phyloP scores from a whole-genome alignment of 495 filamentous ascomycete species.

The Podospora bellae-mahoneyi region DNA sequence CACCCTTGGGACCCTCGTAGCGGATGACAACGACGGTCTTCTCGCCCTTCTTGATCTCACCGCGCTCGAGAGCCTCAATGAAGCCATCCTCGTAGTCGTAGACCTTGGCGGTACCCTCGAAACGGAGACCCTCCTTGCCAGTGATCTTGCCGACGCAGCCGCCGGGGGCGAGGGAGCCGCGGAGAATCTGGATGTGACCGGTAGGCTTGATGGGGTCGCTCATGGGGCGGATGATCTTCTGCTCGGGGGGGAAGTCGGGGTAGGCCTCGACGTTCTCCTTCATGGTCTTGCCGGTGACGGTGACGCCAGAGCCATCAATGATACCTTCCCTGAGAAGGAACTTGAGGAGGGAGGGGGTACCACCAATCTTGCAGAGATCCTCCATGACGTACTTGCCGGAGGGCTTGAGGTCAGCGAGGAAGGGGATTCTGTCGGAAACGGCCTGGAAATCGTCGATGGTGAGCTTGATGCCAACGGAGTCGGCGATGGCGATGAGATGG shows the following conservation, averaged over 20 bases:
- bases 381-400: conserved; percentile 96
- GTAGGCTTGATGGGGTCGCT: conserved; percentile 89
- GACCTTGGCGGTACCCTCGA: conserved; percentile 81
- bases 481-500: conserved; percentile 93
- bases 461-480: conserved; percentile 88
- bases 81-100: conserved; percentile 85
- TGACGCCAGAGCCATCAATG: conserved; percentile 82
- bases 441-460: conserved; percentile 97
- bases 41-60: conserved; percentile 90
- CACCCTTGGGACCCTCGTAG: conserved; percentile 84
- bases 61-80: conserved; percentile 69
- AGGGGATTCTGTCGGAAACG: conserved; percentile 85
- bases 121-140: conserved; percentile 89
- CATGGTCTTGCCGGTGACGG: conserved; percentile 91
- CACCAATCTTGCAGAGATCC: conserved; percentile 85
- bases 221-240: conserved; percentile 88
- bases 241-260: conserved; percentile 74
- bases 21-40: conserved; percentile 97
- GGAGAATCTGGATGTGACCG: conserved; percentile 95
- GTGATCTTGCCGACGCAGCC: conserved; percentile 98
- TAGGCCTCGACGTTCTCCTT: conserved; percentile 81
- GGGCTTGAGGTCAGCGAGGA: conserved; percentile 95
- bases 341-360: conserved; percentile 86
- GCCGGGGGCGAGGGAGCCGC: conserved; percentile 84
- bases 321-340: conserved; percentile 87